Evolutionary conservation across 1,284 basidiomycete species (phyloP).

Genomic region (Cutaneotrichosporon dermatis): DNA sequence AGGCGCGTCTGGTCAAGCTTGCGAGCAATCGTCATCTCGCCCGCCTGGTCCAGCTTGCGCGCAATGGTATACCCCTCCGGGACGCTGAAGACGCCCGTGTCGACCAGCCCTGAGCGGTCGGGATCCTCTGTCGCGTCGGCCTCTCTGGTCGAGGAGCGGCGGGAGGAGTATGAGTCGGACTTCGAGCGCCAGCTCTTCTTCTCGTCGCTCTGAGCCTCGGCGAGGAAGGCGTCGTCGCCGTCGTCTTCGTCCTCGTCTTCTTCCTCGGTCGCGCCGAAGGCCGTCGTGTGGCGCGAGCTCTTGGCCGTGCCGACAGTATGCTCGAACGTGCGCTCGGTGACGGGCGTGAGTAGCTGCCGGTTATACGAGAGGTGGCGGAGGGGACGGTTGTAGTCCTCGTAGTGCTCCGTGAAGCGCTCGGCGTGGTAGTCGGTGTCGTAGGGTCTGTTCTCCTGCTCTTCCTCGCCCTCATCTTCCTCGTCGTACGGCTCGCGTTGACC

Average conservation of each 20-base stretch:
- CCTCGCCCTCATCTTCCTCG: conserved; percentile 1
- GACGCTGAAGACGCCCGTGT: conserved; percentile 33
- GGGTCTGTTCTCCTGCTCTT: conserved; percentile 12
- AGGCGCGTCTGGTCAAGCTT: too few species aligned
- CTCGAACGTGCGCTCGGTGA: conserved; percentile 86
- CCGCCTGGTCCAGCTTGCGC: conserved; percentile 20
- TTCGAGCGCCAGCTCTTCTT: too few species aligned
- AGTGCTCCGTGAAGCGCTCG: conserved; percentile 9
- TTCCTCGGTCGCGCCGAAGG: neutral
- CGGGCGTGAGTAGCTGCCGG: conserved; percentile 82
- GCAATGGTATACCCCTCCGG: conserved; percentile 49
- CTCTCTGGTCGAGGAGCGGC: too few species aligned
- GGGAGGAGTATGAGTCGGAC: too few species aligned
- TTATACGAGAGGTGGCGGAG: conserved; percentile 34
- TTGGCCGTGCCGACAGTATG: conserved; percentile 59
- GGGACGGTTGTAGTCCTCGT: conserved; percentile 10
- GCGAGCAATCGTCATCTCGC: neutral
- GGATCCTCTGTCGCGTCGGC: conserved; percentile 44
- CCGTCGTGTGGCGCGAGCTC: conserved; percentile 3
- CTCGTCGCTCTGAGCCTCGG: neutral
- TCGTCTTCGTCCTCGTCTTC: neutral
- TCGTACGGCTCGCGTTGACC: neutral
- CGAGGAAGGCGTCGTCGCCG: neutral
- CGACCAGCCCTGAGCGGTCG: conserved; percentile 17
- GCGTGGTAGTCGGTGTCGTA: conserved; percentile 1